Evolutionary conservation across 1,284 basidiomycete species (phyloP), one percentile per base, ranked within the genome.

Genomic region (Hypsizygus ulmarius): DNA sequence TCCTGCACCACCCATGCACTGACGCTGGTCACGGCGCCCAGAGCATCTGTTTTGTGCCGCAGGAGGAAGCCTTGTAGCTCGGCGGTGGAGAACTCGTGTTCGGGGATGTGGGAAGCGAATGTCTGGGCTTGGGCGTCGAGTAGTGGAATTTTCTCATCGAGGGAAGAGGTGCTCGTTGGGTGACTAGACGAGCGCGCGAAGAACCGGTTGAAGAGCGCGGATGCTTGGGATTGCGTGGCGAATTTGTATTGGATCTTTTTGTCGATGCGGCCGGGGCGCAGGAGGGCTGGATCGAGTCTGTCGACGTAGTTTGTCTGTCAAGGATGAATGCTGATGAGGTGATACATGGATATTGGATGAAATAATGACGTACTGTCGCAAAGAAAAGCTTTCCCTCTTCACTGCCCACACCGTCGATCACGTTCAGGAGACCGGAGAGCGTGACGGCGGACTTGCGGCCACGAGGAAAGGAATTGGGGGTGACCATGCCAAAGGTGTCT

Each of bases 51-150:
- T 60, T 81, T 81, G 56, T 70, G 73, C 3, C 62, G 59, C 43
- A 83, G 68, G 34, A 84, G 64, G 55, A 75, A 79, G 0, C 79
- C 81, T 54, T 83, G 81, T 3, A 85, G 67, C 40, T 78, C 77
- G 1, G 81, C 79, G 8, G 77, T 77, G 11, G 78, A 77, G 53
- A 82, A 78, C 43, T 71, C 70, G 32, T 73, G 58, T 12, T 72
- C 66, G 0, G 79, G 78, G 4, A 84, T 66, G 3, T 51, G 52
- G 0, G 62, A 51, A 0, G 74, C 65, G 57, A 82, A 84, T 15
- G 55, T 29, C 3, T 62, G 54, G 0, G 78, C 76, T 11, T 78
- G 67, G n/a, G 41, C 35, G 10, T 45, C 7, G 39, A 61, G 9
- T 18, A 45, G 43, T 39, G 1, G 41, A 25, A 38, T 43, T 49